Conservation (phyloP, 306 rosid genomes). For the Mimosa pudica region DNA sequence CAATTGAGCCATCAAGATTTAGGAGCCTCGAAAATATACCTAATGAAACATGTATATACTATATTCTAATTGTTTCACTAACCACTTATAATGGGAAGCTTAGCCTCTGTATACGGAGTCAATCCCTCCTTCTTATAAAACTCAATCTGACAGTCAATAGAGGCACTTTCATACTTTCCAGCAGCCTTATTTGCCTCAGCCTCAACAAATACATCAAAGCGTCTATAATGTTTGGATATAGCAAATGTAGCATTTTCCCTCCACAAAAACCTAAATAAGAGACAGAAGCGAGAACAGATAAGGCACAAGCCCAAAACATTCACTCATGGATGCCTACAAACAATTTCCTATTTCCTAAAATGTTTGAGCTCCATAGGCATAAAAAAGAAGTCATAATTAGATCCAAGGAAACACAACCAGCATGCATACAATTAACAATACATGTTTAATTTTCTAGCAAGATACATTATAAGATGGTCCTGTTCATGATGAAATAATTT, state of each 20-base stretch:
- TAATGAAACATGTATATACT: constrained; percentile 11
- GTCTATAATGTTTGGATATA: constrained; percentile 91
- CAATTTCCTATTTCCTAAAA: not conserved
- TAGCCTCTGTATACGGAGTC: constrained; percentile 82
- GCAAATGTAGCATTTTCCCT: constrained; percentile 92
- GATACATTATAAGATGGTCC: not conserved
- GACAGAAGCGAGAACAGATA: not conserved
- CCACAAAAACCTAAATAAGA: constrained; percentile 82
- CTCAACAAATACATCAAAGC: constrained; percentile 87
- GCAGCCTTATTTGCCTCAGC: constrained; percentile 99
- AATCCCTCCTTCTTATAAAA: constrained; percentile 88
- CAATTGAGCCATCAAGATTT: constrained; percentile 40
- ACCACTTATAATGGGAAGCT: constrained; percentile 96
- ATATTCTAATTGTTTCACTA: constrained; percentile 36
- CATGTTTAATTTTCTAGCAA: constrained; percentile 20
- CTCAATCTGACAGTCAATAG: constrained; percentile 85
- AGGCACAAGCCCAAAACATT: not conserved
- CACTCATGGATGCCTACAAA: not conserved
- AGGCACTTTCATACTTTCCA: constrained; percentile 77
- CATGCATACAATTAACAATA: not conserved
- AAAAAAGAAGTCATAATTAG: constrained; percentile 19
- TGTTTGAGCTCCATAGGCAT: not conserved
- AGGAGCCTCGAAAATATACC: constrained; percentile 6
- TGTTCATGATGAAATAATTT: not conserved
- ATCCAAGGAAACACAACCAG: constrained; percentile 12